phyloP scores from a whole-genome alignment of 768 basidiomycete genomes.

The Austroboletus eburneus region DNA sequence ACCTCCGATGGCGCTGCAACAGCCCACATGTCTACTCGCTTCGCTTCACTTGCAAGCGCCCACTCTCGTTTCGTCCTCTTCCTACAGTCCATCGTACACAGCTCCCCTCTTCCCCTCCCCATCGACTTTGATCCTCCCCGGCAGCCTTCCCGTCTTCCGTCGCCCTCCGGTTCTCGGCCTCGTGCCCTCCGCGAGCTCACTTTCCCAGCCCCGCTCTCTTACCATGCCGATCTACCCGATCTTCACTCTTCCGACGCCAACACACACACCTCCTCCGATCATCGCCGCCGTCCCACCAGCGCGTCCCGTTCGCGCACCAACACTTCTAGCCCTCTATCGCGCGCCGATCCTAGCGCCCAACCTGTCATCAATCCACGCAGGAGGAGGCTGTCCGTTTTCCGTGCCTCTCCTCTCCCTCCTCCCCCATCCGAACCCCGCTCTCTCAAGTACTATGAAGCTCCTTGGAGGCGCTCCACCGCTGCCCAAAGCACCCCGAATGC shows the following conservation, averaged over 20 bases:
- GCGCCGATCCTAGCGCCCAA: conserved; percentile 5
- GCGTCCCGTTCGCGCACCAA: conserved; percentile 4
- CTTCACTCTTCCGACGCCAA: conserved; percentile 6
- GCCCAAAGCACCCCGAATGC: not conserved
- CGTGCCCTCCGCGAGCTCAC: conserved; percentile 51
- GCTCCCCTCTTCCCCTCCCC: conserved; percentile 45
- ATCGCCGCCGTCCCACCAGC: conserved; percentile 2
- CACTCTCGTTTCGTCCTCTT: conserved; percentile 75
- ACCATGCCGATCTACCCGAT: conserved; percentile 25
- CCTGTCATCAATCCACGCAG: conserved; percentile 15
- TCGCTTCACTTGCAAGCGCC: conserved; percentile 50
- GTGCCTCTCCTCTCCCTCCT: conserved; percentile 37
- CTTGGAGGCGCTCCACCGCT: conserved; percentile 43
- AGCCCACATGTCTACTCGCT: conserved; percentile 27
- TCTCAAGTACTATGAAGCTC: conserved; percentile 42
- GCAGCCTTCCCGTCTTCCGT: conserved; percentile 17
- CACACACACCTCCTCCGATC: conserved; percentile 2
- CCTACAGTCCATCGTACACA: conserved; percentile 68
- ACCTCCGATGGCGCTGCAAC: conserved; percentile 25
- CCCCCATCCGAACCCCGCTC: conserved; percentile 44
- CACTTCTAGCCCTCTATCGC: conserved; percentile 23
- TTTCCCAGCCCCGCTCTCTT: conserved; percentile 73
- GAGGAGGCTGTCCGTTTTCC: conserved; percentile 37
- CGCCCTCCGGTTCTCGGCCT: conserved; percentile 22
- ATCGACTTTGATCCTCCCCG: conserved; percentile 41